Base-by-base conservation (phyloP, 176 grass and related monocot species). In the Chloris gayana region DNA sequence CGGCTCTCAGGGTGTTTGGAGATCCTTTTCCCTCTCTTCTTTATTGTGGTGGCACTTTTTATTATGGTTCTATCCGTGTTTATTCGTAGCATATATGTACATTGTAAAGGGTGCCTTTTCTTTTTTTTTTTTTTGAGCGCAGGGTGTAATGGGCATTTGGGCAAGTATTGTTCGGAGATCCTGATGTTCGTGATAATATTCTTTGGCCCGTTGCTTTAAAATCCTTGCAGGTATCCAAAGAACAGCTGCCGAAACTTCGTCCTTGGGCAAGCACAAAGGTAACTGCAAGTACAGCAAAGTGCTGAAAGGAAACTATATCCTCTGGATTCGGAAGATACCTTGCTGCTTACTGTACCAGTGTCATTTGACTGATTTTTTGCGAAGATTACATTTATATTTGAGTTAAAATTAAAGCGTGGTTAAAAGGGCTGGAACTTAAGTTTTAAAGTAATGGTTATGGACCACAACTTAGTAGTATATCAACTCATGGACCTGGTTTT, bases 261-360 rank as follows among this genome's bases (percentile, higher is more conserved):
- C 86, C 38, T 19, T 30, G 51, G 81, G 75, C 32, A 88, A 74
- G 79, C 62, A 30, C 75, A 73, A 83, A 78, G 86, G 73, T n/a
- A 69, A 33, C 81, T 81, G 85, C 42, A 45, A 18, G 10, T 67
- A 37, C 17, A 5, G 2, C 25, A 27, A 61, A 29, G 9, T 37
- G 49, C 46, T 29, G n/a, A 26, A 12, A 32, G 30, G 22, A 34
- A 62, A 15, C 46, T 1, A 22, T 12, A 22, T 7, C 25, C n/a
- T 25, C 14, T 64, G 32, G 39, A 70, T 70, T 83, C 61, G 3
- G 41, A 22, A 53, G 67, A 80, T 44, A 60, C 37, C 24, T 32
- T 49, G 46, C 30, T 25, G 3, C 29, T 67, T 37, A 53, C 7
- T 41, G 14, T 39, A 27, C 11, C 0, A 1, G 31, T 10, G 5